Conservation (phyloP, 345 rosid species). For the Carallia pectinifolia region DNA sequence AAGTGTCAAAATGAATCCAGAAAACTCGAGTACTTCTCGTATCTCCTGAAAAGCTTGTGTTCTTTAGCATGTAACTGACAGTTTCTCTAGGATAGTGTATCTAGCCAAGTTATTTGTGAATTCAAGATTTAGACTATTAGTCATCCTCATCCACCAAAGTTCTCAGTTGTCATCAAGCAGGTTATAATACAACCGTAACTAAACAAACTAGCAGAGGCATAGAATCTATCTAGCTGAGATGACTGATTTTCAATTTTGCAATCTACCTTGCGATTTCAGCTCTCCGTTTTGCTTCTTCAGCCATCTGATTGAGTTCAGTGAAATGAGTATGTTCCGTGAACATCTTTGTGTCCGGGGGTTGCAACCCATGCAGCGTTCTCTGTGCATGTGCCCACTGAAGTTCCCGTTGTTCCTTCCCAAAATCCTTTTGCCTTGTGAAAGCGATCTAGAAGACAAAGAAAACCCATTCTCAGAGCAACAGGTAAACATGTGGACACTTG, state of each 20-base stretch:
- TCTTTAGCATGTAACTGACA: neutral
- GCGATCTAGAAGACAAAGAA: constrained; percentile 62
- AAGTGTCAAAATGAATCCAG: neutral
- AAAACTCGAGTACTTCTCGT: neutral
- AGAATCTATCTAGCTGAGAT: constrained; percentile 1
- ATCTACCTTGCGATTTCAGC: constrained; percentile 93
- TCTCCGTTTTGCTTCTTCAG: constrained; percentile 97
- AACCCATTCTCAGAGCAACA: constrained; percentile 12
- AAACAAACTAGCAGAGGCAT: neutral
- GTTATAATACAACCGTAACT: neutral
- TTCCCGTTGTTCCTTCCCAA: constrained; percentile 96
- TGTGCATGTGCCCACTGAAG: constrained; percentile 99
- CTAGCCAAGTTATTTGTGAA: too few species aligned
- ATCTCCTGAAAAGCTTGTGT: neutral
- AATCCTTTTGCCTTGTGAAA: constrained; percentile 94
- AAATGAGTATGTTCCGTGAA: constrained; percentile 77
- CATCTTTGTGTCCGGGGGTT: constrained; percentile 92
- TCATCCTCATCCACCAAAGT: neutral
- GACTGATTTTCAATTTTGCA: neutral
- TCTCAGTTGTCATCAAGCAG: neutral
- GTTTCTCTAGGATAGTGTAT: too few species aligned
- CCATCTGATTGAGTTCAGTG: constrained; percentile 87
- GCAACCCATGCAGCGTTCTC: constrained; percentile 93
- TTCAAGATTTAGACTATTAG: too few species aligned
- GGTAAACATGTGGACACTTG: neutral